Evolutionary conservation across 441 rosid species (phyloP).

Genomic region (Pelargonium fulgidum): DNA sequence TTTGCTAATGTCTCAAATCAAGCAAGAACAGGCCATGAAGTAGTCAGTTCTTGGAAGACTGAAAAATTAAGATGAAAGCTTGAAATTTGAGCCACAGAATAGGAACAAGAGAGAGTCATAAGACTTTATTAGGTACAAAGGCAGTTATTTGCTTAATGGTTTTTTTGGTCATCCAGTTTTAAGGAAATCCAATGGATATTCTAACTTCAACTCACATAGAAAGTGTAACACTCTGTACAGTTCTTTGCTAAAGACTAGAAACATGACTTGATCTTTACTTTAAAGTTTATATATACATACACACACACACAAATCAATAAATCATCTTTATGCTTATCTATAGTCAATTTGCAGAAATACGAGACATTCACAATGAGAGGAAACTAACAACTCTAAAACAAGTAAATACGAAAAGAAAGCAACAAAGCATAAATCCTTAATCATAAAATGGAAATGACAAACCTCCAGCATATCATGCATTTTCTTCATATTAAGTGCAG

Average conservation of each 20-base stretch:
- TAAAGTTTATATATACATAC: neutral
- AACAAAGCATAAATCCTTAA: constrained; percentile 14
- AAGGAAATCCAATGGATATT: constrained; percentile 5
- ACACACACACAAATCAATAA: neutral
- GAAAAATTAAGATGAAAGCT: neutral
- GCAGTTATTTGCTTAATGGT: neutral
- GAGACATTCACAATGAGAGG: neutral
- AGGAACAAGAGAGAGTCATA: neutral
- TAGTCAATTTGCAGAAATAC: neutral
- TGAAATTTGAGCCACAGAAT: neutral
- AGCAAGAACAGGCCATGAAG: neutral
- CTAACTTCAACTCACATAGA: neutral
- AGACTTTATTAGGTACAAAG: constrained; percentile 1
- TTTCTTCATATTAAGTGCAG: constrained; percentile 84
- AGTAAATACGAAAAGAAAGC: constrained; percentile 10
- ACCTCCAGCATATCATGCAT: constrained; percentile 92
- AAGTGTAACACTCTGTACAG: neutral
- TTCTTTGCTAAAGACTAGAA: neutral
- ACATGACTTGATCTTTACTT: neutral
- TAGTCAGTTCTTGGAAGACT: neutral
- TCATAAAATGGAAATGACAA: constrained; percentile 24
- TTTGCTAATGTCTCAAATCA: neutral
- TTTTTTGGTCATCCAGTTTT: neutral
- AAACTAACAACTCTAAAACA: neutral
- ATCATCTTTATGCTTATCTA: neutral